Percentiles rank a stretch among this genome's conserved stretches.
These are phyloP conservation scores for Leucosporidium scottii DNA, from an alignment of 768 basidiomycete genomes.

Conservation along the genomic window DNA sequence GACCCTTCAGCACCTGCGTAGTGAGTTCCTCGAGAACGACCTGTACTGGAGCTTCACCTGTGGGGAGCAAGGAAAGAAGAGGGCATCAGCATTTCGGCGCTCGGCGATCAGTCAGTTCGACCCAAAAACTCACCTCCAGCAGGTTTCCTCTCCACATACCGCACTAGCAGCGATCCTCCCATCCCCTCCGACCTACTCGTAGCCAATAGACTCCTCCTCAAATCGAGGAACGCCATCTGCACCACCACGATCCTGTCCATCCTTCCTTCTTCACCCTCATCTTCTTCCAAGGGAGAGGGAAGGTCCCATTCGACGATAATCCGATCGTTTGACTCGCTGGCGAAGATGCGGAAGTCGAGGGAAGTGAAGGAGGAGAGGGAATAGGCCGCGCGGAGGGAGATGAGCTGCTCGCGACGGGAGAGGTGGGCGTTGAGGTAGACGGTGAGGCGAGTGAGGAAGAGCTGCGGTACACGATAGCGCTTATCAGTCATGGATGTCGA, in stretches of 20 bases:
- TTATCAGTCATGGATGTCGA: background rate
- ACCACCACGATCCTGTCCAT: background rate
- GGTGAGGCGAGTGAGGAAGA: conserved; percentile 10
- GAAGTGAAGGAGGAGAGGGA: background rate
- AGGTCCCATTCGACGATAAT: conserved; percentile 13
- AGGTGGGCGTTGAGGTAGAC: conserved; percentile 10
- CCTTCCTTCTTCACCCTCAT: background rate
- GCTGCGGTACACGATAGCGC: background rate
- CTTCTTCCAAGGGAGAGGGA: background rate
- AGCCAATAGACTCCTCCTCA: background rate
- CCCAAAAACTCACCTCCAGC: background rate
- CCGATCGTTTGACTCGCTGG: conserved; percentile 5
- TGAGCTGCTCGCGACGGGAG: conserved; percentile 10
- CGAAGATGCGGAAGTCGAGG: conserved; percentile 12
- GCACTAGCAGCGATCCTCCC: background rate
- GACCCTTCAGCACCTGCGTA: background rate
- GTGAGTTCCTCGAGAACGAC: background rate
- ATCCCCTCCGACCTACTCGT: background rate
- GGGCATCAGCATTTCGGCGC: background rate
- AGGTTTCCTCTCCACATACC: background rate
- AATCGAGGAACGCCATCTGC: background rate
- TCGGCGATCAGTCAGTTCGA: background rate
- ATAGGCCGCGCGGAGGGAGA: conserved; percentile 2
- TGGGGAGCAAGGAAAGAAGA: no score
- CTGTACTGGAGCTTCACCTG: background rate